Base-by-base conservation (phyloP, 2,329 filamentous ascomycete species). In the Didymella keratinophila region DNA sequence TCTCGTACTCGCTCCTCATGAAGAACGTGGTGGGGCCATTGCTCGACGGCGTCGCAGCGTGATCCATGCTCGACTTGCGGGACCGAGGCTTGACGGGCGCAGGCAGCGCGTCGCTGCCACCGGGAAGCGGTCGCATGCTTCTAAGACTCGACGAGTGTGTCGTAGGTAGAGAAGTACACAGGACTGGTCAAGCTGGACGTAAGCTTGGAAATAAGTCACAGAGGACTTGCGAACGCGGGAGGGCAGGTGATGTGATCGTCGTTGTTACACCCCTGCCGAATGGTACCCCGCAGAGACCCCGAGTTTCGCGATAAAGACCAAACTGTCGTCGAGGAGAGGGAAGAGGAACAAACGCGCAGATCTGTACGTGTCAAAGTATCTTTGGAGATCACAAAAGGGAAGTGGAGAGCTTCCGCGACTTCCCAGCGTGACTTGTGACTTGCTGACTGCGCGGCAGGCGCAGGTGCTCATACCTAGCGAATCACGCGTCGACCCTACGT, bases 11-110 rank as follows among this genome's bases (percentile, higher is more conserved):
- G 63, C 82, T 84, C 60, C 82, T 79, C 61, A 89, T 77, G 72
- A 88, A 87, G 79, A 87, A 88, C 50, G 83, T 84, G 49, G 83
- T 83, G 41, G 84, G 84, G 60, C 77, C 77, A 56, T 72, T 63
- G 64, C 66, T 73, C 50, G 70, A 70, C 41, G 70, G 66, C 48
- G 59, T 58, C 48, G 65, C 58, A 49, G 67, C 60, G 58, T 73
- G 71, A 65, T 72, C 75, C 64, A 73, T 64, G 65, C 74, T 76
- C 51, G 76, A 71, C 71, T 78, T 78, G 61, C 73, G 74, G 56
- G 73, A 73, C 52, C 70, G 71, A 51, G 74, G 70, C 69, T 65
- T 74, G 49, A 63, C 57, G 42, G 70, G 52, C 42, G 65, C 32
- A 58, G 73, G 65, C 49, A 75, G 68, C 65, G 67, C 66, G 65